Base-by-base conservation (phyloP, 495 filamentous ascomycete species). In the Aspergillus asperescens region DNA sequence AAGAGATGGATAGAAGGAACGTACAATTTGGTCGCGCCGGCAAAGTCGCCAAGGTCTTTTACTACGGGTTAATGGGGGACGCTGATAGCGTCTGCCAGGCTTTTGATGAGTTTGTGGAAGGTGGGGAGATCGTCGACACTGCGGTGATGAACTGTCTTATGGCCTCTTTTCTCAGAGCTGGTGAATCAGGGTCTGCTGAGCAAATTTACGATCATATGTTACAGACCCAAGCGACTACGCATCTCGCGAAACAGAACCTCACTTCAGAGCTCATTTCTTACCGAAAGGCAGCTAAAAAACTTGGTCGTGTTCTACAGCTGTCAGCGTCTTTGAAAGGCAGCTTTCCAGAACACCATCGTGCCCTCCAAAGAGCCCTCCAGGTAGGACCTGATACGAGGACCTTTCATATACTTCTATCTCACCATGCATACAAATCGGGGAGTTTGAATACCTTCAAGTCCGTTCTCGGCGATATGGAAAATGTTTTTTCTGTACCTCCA, bases 101-200 rank as follows among this genome's bases (percentile, higher is more conserved):
- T 1, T 98, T 94, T 60, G 72, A 80, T 27, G 78, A 85, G 6
- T 84, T 95, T 62, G 85, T 96, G 24, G 70, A 85, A 37, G 80
- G 81, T 0, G 90, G 90, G 28, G 87, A 96, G 62, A 81, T 96
- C 13, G 84, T 98, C 25, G 91, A 97, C 65, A 93, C 89, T 0
- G 79, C 85, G 5, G 87, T 89, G 10, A 72, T 96, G 60, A 96
- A 96, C 62, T 86, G 85, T 52, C 77, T 96, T 57, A 87, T 96
- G 51, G 75, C 81, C 1, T 83, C 90, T 2, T 78, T 97, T 19
- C 71, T 97, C 32, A 76, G 79, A 50, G 79, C 82, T 2, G 83
- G 84, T 24, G 89, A 97, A 57, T 70, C 80, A 4, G 65, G 71
- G 20, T 83, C 84, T 1, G 94, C 90, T 2, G 82, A 90, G 59